These are phyloP conservation scores for Candida koratica DNA, from an alignment of 805 yeast genomes.

Conservation along the genomic window DNA sequence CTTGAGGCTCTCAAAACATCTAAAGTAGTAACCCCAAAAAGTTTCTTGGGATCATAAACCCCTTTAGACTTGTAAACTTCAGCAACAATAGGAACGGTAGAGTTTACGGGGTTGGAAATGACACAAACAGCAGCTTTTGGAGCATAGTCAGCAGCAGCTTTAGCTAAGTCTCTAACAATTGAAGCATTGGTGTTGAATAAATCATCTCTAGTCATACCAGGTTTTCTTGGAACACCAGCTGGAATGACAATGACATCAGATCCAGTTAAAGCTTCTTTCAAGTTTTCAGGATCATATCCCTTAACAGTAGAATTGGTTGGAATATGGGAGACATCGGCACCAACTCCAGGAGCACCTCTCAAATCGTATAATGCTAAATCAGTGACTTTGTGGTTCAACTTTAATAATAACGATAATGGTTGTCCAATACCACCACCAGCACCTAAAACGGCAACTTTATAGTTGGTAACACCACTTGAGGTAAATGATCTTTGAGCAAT, in stretches of 20 bases:
- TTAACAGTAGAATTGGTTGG: conserved; percentile 87
- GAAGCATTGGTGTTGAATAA: conserved; percentile 94
- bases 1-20: conserved; percentile 88
- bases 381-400: conserved; percentile 84
- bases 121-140: conserved; percentile 82
- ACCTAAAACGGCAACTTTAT: conserved; percentile 73
- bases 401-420: conserved; percentile 56
- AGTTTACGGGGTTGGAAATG: conserved; percentile 95
- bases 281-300: conserved; percentile 82
- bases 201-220: conserved; percentile 98
- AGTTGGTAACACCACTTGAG: conserved; percentile 59
- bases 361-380: conserved; percentile 84
- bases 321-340: conserved; percentile 91
- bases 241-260: conserved; percentile 89
- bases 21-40: conserved; percentile 94
- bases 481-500: conserved; percentile 63
- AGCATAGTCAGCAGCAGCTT: conserved; percentile 73
- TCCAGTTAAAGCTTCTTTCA: conserved; percentile 65
- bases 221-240: conserved; percentile 98
- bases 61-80: conserved; percentile 84
- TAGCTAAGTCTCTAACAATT: conserved; percentile 88
- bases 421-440: conserved; percentile 94
- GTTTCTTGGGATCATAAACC: conserved; percentile 84
- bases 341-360: conserved; percentile 93
- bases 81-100: conserved; percentile 94